Evolutionary conservation across 257 asterid species (phyloP), one percentile per base, ranked within the genome.

Genomic region (Haberlea rhodopensis): DNA sequence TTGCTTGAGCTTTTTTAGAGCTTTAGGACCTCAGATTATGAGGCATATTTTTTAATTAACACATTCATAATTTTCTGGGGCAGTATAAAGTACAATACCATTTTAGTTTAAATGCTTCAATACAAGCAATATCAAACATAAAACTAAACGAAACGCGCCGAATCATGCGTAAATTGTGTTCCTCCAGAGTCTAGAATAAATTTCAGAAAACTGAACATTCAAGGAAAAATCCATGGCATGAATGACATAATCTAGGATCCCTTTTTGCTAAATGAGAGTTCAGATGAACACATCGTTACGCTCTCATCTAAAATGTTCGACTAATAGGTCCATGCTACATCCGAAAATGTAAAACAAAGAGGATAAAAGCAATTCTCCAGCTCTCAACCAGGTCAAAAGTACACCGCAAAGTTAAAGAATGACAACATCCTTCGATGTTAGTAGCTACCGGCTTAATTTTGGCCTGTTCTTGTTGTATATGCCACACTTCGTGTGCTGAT

Each of bases 391-490:
- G 49, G 67, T 55, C 6, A 8, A 54, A 54, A 51, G 37, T 34
- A 59, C 21, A 62, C 60, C 63, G 27, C 28, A 55, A 16, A 28
- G 60, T 63, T 64, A 69, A n/a, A n/a, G n/a, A n/a, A n/a, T n/a
- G n/a, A 71, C 65, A 5, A 7, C 60, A 20, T 57, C 48, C n/a
- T 45, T 59, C 71, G 56, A 45, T 55, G 31, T 67, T 34, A 64
- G 52, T 54, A 60, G 48, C 75, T 90, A 87, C 51, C 83, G 76
- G 16, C 95, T 84, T 32, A 85, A 84, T 40, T 83, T 81, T 37
- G 76, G 68, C 82, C 90, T 56, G 54, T 81, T 74, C 88, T 91
- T 77, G 48, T 79, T 84, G 64, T 76, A 72, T 81, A 73, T 85
- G 53, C 86, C 94, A 1, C 82, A 84, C 74, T 80, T 82, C 76